These are phyloP conservation scores for Stemphylium beticola DNA, from an alignment of 2,329 filamentous ascomycete genomes.

Conservation along the genomic window DNA sequence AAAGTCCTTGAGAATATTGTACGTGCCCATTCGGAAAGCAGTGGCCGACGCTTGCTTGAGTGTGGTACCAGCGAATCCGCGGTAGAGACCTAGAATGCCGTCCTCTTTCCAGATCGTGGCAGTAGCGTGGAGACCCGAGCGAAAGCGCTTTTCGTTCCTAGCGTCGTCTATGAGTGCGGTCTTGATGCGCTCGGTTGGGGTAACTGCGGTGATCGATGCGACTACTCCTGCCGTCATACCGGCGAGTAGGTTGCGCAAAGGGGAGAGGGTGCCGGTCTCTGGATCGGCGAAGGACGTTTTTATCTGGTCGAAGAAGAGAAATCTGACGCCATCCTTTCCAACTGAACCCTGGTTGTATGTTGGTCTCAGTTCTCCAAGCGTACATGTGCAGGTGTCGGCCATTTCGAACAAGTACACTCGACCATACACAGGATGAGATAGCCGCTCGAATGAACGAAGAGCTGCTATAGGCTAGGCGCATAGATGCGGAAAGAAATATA, in stretches of 20 bases:
- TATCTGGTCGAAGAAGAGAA: constrained; percentile 70
- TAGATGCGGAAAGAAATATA: neutral
- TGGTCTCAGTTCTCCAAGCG: constrained; percentile 8
- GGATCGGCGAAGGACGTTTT: constrained; percentile 63
- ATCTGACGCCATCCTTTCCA: constrained; percentile 70
- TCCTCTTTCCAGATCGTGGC: constrained; percentile 58
- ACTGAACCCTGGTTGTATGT: constrained; percentile 56
- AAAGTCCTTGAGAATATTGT: constrained; percentile 68
- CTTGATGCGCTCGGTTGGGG: constrained; percentile 72
- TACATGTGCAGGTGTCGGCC: neutral
- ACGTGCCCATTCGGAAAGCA: constrained; percentile 67
- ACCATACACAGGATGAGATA: neutral
- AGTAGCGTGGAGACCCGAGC: constrained; percentile 59
- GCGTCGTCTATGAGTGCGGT: constrained; percentile 71
- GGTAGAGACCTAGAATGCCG: constrained; percentile 63
- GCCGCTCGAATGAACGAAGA: neutral
- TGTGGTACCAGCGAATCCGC: constrained; percentile 65
- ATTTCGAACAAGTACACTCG: neutral
- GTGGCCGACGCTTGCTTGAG: constrained; percentile 68
- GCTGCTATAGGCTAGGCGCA: neutral
- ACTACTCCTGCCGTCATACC: constrained; percentile 69
- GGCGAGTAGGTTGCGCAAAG: constrained; percentile 64
- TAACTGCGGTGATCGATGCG: constrained; percentile 69
- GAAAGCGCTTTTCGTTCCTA: constrained; percentile 57
- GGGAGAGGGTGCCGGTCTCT: constrained; percentile 63